phyloP scores from a whole-genome alignment of 495 filamentous ascomycete genomes.

The Neurospora tetrasperma region DNA sequence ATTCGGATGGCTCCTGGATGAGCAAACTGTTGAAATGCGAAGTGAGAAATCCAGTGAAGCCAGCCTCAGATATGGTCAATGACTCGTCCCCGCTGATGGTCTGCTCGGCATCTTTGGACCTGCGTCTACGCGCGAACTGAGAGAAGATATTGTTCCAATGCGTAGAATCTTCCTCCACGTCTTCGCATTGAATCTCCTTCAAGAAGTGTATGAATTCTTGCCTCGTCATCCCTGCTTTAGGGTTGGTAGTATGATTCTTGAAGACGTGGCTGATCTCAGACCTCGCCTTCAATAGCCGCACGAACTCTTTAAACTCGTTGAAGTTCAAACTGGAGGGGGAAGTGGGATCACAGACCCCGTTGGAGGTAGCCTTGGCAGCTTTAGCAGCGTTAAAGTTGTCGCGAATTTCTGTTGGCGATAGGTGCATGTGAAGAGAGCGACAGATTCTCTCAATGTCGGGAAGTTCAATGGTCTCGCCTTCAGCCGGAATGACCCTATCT shows the following conservation, averaged over 20 bases:
- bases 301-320: constrained; percentile 69
- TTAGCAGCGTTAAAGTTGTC: constrained; percentile 74
- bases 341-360: constrained; percentile 11
- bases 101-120: constrained; percentile 37
- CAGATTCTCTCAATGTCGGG: constrained; percentile 71
- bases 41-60: constrained; percentile 65
- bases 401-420: constrained; percentile 59
- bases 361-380: constrained; percentile 15
- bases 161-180: constrained; percentile 52
- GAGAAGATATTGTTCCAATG: constrained; percentile 68
- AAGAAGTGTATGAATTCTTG: constrained; percentile 71
- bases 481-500: constrained; percentile 40
- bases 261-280: constrained; percentile 70
- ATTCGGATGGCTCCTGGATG: constrained; percentile 42
- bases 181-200: constrained; percentile 59
- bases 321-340: constrained; percentile 57
- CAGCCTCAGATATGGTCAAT: constrained; percentile 58
- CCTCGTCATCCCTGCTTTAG: constrained; percentile 51
- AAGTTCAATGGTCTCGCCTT: constrained; percentile 64
- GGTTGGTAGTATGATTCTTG: constrained; percentile 38
- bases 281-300: constrained; percentile 69
- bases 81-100: constrained; percentile 30
- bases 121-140: constrained; percentile 57
- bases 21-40: constrained; percentile 62
- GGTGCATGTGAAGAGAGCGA: constrained; percentile 80